phyloP scores from a whole-genome alignment of 768 basidiomycete genomes.

The Calocybe indica region DNA sequence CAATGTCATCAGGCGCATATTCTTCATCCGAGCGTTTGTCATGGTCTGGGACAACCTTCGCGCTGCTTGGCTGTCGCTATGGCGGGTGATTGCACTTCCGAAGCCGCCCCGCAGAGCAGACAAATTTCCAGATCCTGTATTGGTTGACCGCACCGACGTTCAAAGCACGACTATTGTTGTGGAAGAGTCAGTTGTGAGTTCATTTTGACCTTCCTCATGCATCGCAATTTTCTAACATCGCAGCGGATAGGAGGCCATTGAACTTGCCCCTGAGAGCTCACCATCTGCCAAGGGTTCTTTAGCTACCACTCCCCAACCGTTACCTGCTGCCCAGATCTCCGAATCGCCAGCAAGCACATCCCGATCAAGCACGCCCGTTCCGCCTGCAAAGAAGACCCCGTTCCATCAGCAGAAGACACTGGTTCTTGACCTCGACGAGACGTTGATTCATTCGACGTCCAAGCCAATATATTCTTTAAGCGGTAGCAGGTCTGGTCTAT shows the following conservation, averaged over 20 bases:
- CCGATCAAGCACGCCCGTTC: constrained; percentile 46
- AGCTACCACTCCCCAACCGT: constrained; percentile 5
- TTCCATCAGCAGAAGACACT: constrained; percentile 89
- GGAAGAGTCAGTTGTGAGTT: no score
- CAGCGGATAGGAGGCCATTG: no score
- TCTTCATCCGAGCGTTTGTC: constrained; percentile 66
- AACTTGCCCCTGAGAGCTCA: no score
- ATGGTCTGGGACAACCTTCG: constrained; percentile 66
- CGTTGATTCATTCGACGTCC: constrained; percentile 95
- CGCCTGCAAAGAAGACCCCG: constrained; percentile 51
- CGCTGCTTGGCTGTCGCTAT: constrained; percentile 51
- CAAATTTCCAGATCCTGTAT: background rate
- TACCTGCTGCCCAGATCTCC: constrained; percentile 7
- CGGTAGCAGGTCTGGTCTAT: constrained; percentile 50
- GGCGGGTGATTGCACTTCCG: constrained; percentile 1
- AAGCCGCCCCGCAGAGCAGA: constrained; percentile 2
- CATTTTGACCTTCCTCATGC: no score
- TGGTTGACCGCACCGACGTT: no score
- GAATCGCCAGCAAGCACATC: constrained; percentile 21
- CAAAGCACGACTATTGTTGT: no score
- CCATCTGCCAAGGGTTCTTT: no score
- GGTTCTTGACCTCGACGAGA: constrained; percentile 96
- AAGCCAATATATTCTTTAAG: constrained; percentile 52
- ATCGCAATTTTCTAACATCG: no score
- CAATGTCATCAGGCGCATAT: constrained; percentile 48